These are phyloP conservation scores for Suillus weaverae DNA, from an alignment of 768 basidiomycete genomes.

Conservation along the genomic window DNA sequence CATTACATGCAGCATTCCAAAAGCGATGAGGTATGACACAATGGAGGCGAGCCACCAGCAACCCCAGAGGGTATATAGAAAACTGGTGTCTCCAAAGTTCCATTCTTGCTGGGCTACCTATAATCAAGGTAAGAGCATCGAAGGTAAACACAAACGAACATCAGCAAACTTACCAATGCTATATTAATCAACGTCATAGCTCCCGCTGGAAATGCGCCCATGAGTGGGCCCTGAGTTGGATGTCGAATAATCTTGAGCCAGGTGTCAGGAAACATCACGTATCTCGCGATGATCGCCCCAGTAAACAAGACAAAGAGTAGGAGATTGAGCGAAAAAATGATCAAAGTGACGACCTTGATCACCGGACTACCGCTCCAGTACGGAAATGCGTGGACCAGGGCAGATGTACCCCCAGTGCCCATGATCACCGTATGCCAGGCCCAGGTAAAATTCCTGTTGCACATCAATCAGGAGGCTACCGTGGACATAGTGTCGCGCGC, in stretches of 20 bases:
- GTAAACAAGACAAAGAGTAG: conserved; percentile 38
- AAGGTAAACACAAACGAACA: background rate
- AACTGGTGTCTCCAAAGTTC: conserved; percentile 35
- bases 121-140: background rate
- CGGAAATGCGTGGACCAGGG: conserved; percentile 43
- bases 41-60: conserved; percentile 52
- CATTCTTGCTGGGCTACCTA: conserved; percentile 36
- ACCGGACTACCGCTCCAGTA: conserved; percentile 37
- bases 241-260: conserved; percentile 49
- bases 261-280: conserved; percentile 38
- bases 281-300: conserved; percentile 39
- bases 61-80: conserved; percentile 46
- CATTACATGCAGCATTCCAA: conserved; percentile 54
- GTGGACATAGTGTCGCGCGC: background rate
- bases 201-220: conserved; percentile 47
- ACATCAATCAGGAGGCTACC: conserved; percentile 2
- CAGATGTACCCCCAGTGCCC: conserved; percentile 45
- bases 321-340: conserved; percentile 42
- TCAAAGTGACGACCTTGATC: conserved; percentile 36
- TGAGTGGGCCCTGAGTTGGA: conserved; percentile 45
- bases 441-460: conserved; percentile 44
- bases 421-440: conserved; percentile 50
- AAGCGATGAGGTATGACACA: conserved; percentile 42
- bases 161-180: conserved; percentile 30
- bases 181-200: conserved; percentile 44